Conservation (phyloP, 2,329 filamentous ascomycete species). For the Cladosporium sphaerospermum region DNA sequence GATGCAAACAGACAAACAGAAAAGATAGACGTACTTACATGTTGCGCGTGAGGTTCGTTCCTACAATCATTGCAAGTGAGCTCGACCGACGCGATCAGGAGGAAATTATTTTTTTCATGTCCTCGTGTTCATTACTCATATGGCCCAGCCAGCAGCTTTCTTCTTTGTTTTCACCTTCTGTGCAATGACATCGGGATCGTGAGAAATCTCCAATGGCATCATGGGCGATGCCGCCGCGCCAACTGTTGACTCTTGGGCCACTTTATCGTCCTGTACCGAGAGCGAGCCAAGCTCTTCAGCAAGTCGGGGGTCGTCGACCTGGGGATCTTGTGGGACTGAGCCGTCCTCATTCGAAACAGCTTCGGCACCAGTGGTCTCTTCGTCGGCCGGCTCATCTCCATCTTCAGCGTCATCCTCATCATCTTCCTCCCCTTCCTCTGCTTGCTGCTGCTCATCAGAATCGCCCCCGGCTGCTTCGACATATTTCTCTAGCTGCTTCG, state of each 20-base stretch:
- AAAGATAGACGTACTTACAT: not conserved
- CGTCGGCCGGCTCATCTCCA: slow-evolving; percentile 27
- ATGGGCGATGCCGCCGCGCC: slow-evolving; percentile 19
- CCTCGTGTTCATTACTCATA: slow-evolving; percentile 19
- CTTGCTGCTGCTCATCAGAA: slow-evolving; percentile 28
- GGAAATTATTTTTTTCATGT: slow-evolving; percentile 2
- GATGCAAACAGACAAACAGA: not conserved
- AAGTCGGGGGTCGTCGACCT: slow-evolving; percentile 21
- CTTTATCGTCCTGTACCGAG: slow-evolving; percentile 17
- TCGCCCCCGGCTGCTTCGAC: slow-evolving; percentile 58
- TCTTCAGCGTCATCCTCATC: slow-evolving; percentile 34
- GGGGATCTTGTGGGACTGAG: slow-evolving; percentile 7
- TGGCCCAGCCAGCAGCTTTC: slow-evolving; percentile 33
- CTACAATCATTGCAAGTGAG: no score
- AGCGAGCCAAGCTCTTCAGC: slow-evolving; percentile 20
- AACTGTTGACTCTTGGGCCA: slow-evolving; percentile 15
- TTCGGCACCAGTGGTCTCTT: slow-evolving; percentile 14
- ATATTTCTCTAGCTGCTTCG: slow-evolving; percentile 85
- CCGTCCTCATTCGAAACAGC: slow-evolving; percentile 13
- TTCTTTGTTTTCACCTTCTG: slow-evolving; percentile 31
- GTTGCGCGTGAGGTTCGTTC: not conserved
- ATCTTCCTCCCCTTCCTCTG: slow-evolving; percentile 31
- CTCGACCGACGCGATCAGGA: not conserved
- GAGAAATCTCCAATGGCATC: slow-evolving; percentile 25
- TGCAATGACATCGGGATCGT: slow-evolving; percentile 22